These are phyloP conservation scores for Saccharomyces hybrid DNA, from an alignment of 1,139 yeast species.

Conservation along the genomic window DNA sequence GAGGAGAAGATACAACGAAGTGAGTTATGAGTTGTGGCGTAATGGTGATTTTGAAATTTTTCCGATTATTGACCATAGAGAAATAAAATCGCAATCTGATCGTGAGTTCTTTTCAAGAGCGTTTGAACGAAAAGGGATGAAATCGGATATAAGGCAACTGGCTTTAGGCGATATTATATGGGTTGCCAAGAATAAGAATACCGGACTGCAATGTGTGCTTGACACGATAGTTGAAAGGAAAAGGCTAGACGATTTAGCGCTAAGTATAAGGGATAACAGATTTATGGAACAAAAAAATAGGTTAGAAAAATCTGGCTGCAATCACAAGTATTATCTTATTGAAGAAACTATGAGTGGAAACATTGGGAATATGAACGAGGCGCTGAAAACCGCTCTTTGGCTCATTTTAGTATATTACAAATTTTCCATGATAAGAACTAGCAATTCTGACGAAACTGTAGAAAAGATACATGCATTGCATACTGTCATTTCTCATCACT, in stretches of 20 bases:
- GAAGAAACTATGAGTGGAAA: constrained; percentile 59
- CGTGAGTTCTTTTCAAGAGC: constrained; percentile 56
- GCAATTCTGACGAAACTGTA: constrained; percentile 68
- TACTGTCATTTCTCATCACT: constrained; percentile 37
- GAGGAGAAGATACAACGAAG: constrained; percentile 21
- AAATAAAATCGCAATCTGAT: constrained; percentile 53
- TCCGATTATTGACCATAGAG: constrained; percentile 74
- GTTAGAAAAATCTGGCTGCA: constrained; percentile 58
- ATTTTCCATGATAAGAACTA: constrained; percentile 63
- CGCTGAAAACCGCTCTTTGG: constrained; percentile 71
- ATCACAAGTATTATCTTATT: constrained; percentile 65
- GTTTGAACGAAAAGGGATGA: constrained; percentile 43
- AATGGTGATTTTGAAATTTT: constrained; percentile 48
- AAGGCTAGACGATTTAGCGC: constrained; percentile 74
- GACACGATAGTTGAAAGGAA: constrained; percentile 84
- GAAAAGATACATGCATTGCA: constrained; percentile 55
- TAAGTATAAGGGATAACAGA: constrained; percentile 81
- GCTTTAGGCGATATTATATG: constrained; percentile 85
- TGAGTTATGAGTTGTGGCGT: constrained; percentile 41
- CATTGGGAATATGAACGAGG: constrained; percentile 45
- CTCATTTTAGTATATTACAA: constrained; percentile 58
- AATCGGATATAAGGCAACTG: constrained; percentile 49
- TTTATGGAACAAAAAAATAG: constrained; percentile 80
- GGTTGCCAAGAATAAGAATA: constrained; percentile 63
- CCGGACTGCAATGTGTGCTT: constrained; percentile 58